Evolutionary conservation across 306 rosid species (phyloP), one percentile per base, ranked within the genome.

Genomic region (Inga leiocalycina): DNA sequence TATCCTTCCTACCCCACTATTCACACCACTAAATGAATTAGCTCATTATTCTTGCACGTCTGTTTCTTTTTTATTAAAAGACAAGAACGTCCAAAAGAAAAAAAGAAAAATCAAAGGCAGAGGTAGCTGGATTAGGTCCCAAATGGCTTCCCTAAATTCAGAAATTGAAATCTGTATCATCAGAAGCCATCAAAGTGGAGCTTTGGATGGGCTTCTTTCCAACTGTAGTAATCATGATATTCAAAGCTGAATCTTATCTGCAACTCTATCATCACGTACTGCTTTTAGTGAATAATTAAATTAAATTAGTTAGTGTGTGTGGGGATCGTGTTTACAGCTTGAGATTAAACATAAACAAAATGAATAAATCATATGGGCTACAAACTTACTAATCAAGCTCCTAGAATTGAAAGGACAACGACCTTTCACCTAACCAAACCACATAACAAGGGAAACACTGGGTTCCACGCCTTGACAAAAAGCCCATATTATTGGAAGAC

Each of bases 381-480:
- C 8, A 3, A 64, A 86, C 70, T 41, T 79, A 79, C 24, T 54
- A 54, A 44, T 9, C 48, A 44, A 82, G 80, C 81, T 66, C 76
- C 30, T 27, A 80, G 83, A 43, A 30, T 24, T 35, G 54, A 57
- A 82, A 83, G 71, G 84, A 86, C 46, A 62, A 72, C 69, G 93
- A 88, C 90, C 81, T 41, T 75, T 74, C 65, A 89, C 93, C 92
- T 80, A 88, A 88, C 88, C 74, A 32, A 62, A 61, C 83, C 81
- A 81, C 85, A 72, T 43, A n/a, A 69, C 48, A 9, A 12, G 34
- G 84, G 57, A 51, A 37, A 83, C 80, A 82, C 44, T 56, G 87
- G 92, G 95, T 82, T 91, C 90, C 91, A 91, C 75, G 35, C 51
- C 64, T 41, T 82, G 89, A 84, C 88, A 85, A 80, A 78, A 78